These are phyloP conservation scores for Rosa lucieae DNA, from an alignment of 306 rosid genomes.

Conservation along the genomic window DNA sequence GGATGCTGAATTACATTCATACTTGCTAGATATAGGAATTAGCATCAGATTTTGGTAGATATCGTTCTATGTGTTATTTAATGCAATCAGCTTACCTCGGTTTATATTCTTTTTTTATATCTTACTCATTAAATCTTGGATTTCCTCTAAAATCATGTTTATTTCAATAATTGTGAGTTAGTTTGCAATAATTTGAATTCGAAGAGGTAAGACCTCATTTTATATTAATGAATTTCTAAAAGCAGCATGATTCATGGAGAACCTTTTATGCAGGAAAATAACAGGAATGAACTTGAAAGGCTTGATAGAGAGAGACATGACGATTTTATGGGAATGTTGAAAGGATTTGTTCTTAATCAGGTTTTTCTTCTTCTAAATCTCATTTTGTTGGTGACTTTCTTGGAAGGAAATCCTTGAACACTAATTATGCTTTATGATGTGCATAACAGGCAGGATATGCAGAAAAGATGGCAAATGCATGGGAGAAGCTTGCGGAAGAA, in stretches of 20 bases:
- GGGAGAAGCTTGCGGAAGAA: slow-evolving; percentile 79
- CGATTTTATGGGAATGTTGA: slow-evolving; percentile 79
- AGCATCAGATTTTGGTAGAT: not conserved
- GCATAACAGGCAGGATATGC: slow-evolving; percentile 72
- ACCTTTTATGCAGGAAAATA: slow-evolving; percentile 65
- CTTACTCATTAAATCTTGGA: not conserved
- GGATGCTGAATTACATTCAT: not conserved
- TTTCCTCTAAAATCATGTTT: not conserved
- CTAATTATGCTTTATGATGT: not conserved
- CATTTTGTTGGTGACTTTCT: not conserved
- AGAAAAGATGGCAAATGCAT: slow-evolving; percentile 84
- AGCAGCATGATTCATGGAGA: slow-evolving; percentile 7
- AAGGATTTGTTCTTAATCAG: slow-evolving; percentile 66
- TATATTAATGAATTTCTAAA: not conserved
- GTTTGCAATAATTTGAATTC: not conserved
- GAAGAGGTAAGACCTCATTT: not conserved
- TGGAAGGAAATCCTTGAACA: not conserved
- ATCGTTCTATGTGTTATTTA: not conserved
- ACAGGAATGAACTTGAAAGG: slow-evolving; percentile 83
- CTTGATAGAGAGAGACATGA: slow-evolving; percentile 68
- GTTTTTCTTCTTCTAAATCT: slow-evolving; percentile 8
- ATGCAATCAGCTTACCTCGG: not conserved
- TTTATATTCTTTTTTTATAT: not conserved
- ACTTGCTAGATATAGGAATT: not conserved
- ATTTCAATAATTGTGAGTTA: not conserved